These are phyloP conservation scores for Veloporphyrellus conicus DNA, from an alignment of 1,284 basidiomycete species.

Conservation along the genomic window DNA sequence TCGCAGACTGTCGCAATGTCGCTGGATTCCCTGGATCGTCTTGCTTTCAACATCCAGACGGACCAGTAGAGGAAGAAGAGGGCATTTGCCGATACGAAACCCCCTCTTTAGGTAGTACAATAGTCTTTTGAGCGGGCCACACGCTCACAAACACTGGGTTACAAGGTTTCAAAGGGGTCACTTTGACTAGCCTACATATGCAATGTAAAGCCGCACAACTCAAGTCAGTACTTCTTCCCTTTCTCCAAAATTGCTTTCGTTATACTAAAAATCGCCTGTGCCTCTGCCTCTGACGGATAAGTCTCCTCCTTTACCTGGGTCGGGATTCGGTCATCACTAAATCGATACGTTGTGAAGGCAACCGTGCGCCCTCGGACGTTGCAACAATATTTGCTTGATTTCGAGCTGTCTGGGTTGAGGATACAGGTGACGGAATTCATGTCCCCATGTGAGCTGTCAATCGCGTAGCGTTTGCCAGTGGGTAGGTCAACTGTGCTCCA, in stretches of 20 bases:
- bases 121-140: no score
- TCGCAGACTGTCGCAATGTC: no score
- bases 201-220: no score
- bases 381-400: neutral
- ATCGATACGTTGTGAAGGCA: neutral
- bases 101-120: no score
- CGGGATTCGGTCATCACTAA: neutral
- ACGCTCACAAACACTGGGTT: no score
- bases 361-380: neutral
- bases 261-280: neutral
- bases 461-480: neutral
- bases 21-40: no score
- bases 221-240: no score
- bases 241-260: neutral
- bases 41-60: no score
- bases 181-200: no score
- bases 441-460: neutral
- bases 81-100: no score
- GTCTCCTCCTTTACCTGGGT: neutral
- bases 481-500: neutral
- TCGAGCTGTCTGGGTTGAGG: neutral
- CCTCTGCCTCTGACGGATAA: neutral
- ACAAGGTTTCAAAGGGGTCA: no score
- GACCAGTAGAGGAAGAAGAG: no score
- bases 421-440: neutral